phyloP scores from a whole-genome alignment of 345 rosid species.

The Salix purpurea region DNA sequence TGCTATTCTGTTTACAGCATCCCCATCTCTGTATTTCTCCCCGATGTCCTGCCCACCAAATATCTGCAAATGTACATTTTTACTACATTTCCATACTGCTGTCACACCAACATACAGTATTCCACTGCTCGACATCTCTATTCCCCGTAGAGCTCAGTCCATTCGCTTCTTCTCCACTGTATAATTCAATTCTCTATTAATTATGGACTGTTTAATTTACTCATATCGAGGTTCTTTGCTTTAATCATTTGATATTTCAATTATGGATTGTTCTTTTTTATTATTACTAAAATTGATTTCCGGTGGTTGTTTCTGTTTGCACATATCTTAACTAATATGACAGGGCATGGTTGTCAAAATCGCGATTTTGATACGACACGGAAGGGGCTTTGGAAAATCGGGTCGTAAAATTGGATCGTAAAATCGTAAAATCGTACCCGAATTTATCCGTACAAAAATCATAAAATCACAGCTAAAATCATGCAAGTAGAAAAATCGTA shows the following conservation, averaged over 20 bases:
- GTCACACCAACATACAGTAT: constrained; percentile 1
- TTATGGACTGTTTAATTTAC: background rate
- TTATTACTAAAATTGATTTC: too few species aligned
- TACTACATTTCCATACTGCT: background rate
- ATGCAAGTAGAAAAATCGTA: too few species aligned
- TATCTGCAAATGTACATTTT: constrained; percentile 36
- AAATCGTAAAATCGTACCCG: too few species aligned
- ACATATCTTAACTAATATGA: too few species aligned
- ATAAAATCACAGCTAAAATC: too few species aligned
- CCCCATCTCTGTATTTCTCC: constrained; percentile 3
- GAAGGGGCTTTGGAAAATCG: too few species aligned
- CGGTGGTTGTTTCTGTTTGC: too few species aligned
- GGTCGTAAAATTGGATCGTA: too few species aligned
- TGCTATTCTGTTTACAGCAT: background rate
- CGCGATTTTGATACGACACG: too few species aligned
- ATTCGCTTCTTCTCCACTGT: background rate
- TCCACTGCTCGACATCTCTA: constrained; percentile 31
- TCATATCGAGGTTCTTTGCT: background rate
- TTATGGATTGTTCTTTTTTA: background rate
- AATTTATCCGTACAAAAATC: too few species aligned
- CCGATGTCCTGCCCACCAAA: background rate
- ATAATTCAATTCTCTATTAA: background rate
- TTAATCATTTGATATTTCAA: background rate
- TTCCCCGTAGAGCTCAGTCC: constrained; percentile 4
- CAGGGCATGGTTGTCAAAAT: too few species aligned